Base-by-base conservation (phyloP, 106 monocot genomes). In the Dendrobium chrysotoxum region DNA sequence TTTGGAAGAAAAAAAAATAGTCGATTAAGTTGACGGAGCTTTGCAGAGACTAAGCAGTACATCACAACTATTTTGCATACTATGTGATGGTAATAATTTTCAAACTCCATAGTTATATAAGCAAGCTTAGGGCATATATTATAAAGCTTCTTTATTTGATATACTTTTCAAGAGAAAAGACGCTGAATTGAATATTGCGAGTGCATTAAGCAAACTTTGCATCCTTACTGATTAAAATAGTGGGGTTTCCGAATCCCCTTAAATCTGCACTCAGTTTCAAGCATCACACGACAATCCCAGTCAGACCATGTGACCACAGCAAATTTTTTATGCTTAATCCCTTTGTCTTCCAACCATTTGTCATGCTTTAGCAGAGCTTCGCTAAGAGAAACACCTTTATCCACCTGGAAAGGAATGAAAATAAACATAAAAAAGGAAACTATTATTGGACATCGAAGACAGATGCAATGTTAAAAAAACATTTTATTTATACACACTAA, bases 351-450 rank as follows among this genome's bases (percentile, higher is more conserved):
- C 84, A 99, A 79, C 98, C 98, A 99, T 68, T 85, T 95, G 76
- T 99, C 98, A 86, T 99, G 98, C 95, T 95, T 88, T 38, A 92
- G 84, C 40, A 99, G 81, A 82, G 95, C 98, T 88, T 95, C 95
- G 71, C 87, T 87, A 30, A 99, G 78, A 83, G 92, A 80, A 75
- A 99, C 98, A 53, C 98, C 98, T 86, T 85, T 82, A 83, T 99
- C 92, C 45, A 99, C 97, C 97, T 98, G 82, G 41, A 74, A 42
- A 74, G 39, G 10, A 16, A 74, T 74, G 8, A n/a, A 41, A 3
- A 70, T 70, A 70, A 31, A 70, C 15, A 70, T 64, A 0, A 64
- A 64, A 64, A 23, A n/a, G 23, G 6, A n/a, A 65, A 7, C 6
- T 65, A 65, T 65, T 26, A 65, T 25, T 9, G 26, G 25, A 26